phyloP scores from a whole-genome alignment of 2,329 filamentous ascomycete genomes.

The Talaromyces verruculosus region DNA sequence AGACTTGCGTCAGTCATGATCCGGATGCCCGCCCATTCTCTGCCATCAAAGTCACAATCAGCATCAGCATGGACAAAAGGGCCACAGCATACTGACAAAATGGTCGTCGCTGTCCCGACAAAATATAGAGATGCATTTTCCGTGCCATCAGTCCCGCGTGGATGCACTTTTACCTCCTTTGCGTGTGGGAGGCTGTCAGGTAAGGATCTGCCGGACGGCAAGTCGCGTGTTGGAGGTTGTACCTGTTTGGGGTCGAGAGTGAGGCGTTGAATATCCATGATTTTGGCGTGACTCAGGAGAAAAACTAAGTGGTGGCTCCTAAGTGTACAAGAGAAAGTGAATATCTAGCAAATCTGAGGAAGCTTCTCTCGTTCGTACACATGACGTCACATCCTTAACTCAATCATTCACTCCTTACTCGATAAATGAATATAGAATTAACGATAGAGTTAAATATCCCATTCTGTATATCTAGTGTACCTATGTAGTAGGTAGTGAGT shows the following conservation, averaged over 20 bases:
- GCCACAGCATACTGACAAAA: constrained; percentile 29
- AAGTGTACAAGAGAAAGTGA: too few species aligned
- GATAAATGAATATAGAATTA: not conserved
- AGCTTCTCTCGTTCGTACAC: not conserved
- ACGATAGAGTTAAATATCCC: not conserved
- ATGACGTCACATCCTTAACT: not conserved
- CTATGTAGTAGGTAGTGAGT: not conserved
- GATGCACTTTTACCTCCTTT: constrained; percentile 49
- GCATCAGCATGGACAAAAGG: not conserved
- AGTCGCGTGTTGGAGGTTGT: constrained; percentile 43
- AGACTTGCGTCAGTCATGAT: constrained; percentile 42
- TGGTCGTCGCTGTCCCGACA: constrained; percentile 42
- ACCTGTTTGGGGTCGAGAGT: constrained; percentile 41
- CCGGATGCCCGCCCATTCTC: constrained; percentile 42
- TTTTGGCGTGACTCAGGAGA: not conserved
- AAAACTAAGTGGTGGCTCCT: not conserved
- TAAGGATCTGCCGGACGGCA: constrained; percentile 26
- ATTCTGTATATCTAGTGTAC: not conserved
- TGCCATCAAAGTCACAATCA: constrained; percentile 20
- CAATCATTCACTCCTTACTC: not conserved
- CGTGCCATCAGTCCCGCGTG: constrained; percentile 29
- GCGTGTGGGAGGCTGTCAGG: constrained; percentile 43
- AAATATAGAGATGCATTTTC: constrained; percentile 43
- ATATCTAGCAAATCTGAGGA: not conserved
- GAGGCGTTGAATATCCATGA: constrained; percentile 35